A percentile compares a stretch with the other conserved stretches of the same genome.
Evolutionary conservation across 78 protist species (phyloP).

Genomic region (Cyanophora paradoxa): DNA sequence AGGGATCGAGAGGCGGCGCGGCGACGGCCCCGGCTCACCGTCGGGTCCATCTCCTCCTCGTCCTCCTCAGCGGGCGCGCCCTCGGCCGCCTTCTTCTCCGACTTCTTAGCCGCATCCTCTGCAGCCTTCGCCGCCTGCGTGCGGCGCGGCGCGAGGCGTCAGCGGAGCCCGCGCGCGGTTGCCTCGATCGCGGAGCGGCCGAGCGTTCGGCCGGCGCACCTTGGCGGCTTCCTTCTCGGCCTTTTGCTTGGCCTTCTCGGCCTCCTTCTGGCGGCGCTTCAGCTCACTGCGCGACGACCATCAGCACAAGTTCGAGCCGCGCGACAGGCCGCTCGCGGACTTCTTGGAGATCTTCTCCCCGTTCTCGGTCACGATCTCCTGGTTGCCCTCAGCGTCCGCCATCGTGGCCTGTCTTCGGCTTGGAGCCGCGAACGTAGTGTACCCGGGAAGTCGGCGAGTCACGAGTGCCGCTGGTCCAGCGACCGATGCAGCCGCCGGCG

Average conservation of each 20-base stretch:
- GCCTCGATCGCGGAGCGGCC: no score
- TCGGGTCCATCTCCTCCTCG: conserved; percentile 39
- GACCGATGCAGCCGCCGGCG: no score
- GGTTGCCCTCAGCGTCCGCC: no score
- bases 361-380: no score
- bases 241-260: no score
- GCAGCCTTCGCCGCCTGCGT: conserved; percentile 15
- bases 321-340: neutral
- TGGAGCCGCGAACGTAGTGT: no score
- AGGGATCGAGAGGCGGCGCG: neutral
- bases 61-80: neutral
- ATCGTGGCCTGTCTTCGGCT: no score
- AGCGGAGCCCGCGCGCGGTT: no score
- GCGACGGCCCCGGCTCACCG: neutral
- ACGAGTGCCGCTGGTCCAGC: no score
- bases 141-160: no score
- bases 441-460: no score
- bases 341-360: neutral
- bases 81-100: conserved; percentile 3
- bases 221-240: neutral
- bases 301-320: neutral
- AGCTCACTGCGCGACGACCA: neutral
- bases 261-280: neutral
- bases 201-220: no score
- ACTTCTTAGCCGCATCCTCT: neutral